Conservation (phyloP, 352 stramenopile genomes). For the Pythium apleroticum region DNA sequence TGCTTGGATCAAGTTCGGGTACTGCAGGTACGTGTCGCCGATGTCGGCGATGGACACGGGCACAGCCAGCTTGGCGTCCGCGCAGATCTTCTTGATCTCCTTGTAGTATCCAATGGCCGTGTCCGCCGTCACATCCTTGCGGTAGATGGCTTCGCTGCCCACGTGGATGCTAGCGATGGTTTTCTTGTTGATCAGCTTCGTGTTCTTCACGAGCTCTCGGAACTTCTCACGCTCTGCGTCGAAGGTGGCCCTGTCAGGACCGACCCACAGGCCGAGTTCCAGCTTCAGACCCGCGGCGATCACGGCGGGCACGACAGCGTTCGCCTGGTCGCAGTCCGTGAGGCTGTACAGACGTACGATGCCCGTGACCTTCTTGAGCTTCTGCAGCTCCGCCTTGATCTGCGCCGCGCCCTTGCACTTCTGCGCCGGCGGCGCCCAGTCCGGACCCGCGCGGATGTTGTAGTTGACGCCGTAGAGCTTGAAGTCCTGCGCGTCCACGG, state of each 20-base stretch:
- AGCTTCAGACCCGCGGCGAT: slow-evolving; percentile 47
- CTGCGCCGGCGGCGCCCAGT: slow-evolving; percentile 41
- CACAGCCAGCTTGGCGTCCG: slow-evolving; percentile 28
- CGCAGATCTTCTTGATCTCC: slow-evolving; percentile 41
- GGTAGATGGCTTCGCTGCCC: slow-evolving; percentile 67
- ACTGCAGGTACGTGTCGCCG: slow-evolving; percentile 47
- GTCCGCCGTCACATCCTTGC: slow-evolving; percentile 43
- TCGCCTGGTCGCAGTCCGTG: slow-evolving; percentile 54
- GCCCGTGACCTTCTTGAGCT: slow-evolving; percentile 38
- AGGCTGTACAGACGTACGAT: slow-evolving; percentile 61
- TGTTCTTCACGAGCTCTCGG: slow-evolving; percentile 35
- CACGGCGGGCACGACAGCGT: slow-evolving; percentile 41
- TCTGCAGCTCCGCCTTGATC: slow-evolving; percentile 47
- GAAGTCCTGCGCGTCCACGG: slow-evolving; percentile 21
- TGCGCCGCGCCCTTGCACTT: slow-evolving; percentile 46
- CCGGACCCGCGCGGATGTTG: slow-evolving; percentile 49
- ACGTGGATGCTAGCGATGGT: slow-evolving; percentile 58
- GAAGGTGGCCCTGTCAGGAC: slow-evolving; percentile 32
- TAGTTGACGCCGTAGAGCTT: slow-evolving; percentile 71
- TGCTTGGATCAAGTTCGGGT: slow-evolving; percentile 42
- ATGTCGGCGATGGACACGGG: slow-evolving; percentile 65
- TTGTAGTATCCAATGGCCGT: slow-evolving; percentile 40
- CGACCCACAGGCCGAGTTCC: slow-evolving; percentile 67
- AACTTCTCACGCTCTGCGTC: slow-evolving; percentile 42
- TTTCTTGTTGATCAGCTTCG: slow-evolving; percentile 28